Conservation (phyloP, 2,329 filamentous ascomycete species). For the Lasiodiplodia gonubiensis region DNA sequence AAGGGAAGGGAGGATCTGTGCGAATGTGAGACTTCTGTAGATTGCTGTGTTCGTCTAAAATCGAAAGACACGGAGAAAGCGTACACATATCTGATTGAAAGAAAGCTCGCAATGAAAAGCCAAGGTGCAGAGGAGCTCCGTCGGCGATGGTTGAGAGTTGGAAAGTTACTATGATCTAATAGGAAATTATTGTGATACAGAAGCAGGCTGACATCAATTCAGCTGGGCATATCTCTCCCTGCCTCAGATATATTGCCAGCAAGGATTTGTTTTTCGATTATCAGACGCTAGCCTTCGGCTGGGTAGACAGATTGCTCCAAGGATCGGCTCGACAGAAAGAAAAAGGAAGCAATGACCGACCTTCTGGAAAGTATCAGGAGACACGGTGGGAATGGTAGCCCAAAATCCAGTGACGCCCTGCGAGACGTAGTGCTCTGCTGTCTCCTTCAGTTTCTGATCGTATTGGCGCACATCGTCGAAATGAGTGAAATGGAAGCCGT, state of each 20-base stretch:
- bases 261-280: too few species aligned
- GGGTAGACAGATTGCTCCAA: background rate
- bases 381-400: slow-evolving; percentile 60
- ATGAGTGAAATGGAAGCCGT: slow-evolving; percentile 62
- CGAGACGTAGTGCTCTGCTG: slow-evolving; percentile 56
- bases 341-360: slow-evolving; percentile 35
- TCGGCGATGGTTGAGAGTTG: background rate
- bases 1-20: slow-evolving; percentile 56
- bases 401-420: slow-evolving; percentile 62
- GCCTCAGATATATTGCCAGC: too few species aligned
- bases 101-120: background rate
- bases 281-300: background rate
- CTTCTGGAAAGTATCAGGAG: slow-evolving; percentile 53
- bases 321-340: background rate
- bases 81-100: background rate
- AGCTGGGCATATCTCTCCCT: background rate
- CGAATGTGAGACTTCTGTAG: slow-evolving; percentile 12
- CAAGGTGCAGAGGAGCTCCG: background rate
- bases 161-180: background rate
- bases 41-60: background rate
- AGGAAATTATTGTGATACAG: too few species aligned
- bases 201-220: background rate
- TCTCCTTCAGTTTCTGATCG: slow-evolving; percentile 50
- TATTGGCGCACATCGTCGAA: slow-evolving; percentile 53
- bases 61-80: background rate